phyloP scores from a whole-genome alignment of 31 red algal genomes.

The Porphyra umbilicalis region DNA sequence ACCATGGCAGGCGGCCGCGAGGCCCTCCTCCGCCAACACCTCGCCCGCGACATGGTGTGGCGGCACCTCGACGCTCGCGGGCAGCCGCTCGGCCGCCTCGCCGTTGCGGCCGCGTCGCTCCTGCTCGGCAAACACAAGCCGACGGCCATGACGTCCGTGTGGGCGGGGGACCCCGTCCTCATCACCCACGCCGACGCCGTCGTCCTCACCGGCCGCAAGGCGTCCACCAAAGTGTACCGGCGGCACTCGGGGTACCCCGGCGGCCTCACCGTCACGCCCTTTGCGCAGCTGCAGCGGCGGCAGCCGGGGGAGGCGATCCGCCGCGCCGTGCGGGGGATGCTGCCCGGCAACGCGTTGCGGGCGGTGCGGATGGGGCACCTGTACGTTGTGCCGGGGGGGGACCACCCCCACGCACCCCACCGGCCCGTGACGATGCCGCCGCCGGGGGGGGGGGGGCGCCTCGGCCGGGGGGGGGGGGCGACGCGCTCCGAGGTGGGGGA shows the following conservation, averaged over 20 bases:
- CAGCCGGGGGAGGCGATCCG: slow-evolving; percentile 48
- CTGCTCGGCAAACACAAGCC: slow-evolving; percentile 92
- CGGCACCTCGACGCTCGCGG: slow-evolving; percentile 63
- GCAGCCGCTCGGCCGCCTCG: slow-evolving; percentile 67
- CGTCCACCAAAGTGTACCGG: slow-evolving; percentile 50
- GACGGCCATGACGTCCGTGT: slow-evolving; percentile 40
- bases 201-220: slow-evolving; percentile 63
- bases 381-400: slow-evolving; percentile 44
- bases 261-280: slow-evolving; percentile 39
- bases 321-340: slow-evolving; percentile 66
- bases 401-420: slow-evolving; percentile 49
- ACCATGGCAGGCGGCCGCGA: background rate
- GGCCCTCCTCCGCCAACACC: slow-evolving; percentile 24
- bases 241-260: slow-evolving; percentile 85
- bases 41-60: slow-evolving; percentile 60
- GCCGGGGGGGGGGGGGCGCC: slow-evolving; percentile 11
- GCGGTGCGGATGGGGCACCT: slow-evolving; percentile 33
- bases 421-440: slow-evolving; percentile 50
- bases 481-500: slow-evolving; percentile 11
- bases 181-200: slow-evolving; percentile 78
- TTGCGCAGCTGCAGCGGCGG: slow-evolving; percentile 29
- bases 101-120: slow-evolving; percentile 35
- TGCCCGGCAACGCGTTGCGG: slow-evolving; percentile 45
- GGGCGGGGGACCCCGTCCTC: slow-evolving; percentile 73
- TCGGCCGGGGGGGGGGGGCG: slow-evolving; percentile 38